Base-by-base conservation (phyloP, 345 rosid genomes). In the Arabidopsis suecica region DNA sequence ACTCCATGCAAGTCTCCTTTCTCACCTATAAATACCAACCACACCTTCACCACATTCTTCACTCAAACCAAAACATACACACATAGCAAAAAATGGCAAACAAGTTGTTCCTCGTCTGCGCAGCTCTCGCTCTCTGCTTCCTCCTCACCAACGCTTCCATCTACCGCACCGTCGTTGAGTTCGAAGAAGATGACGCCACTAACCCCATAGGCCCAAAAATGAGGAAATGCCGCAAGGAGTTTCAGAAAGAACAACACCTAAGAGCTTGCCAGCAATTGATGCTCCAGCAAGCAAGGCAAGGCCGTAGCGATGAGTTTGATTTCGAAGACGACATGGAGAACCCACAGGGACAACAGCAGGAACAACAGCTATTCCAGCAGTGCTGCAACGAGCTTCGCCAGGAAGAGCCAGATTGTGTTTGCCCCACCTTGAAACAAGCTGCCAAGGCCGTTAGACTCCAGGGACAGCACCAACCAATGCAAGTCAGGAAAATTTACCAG, bases 121-220 rank as follows among this genome's bases (percentile, higher is more conserved):
- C 68, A 12, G 25, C 75, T 23, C 65, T 71, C 34, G 47, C 75
- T 30, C 54, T 71, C 16, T 71, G 14, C 33, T 38, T 71, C 75
- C 75, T 71, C 59, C 56, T 71, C 14, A 9, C 75, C 14, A 71
- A 71, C 58, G 75, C 75, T 20, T 71, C 75, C 48, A 71, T 60
- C 61, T 61, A 71, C 68, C 68, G 75, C 16, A 61, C 68, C 1
- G 12, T 60, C 14, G 68, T 71, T 4, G 75, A 71, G 68, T 47
- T 71, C 38, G 75, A 71, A 0, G 68, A 71, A 36, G 68, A 47
- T 9, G 74, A 71, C 10, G n/a, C 1, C 11, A 18, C 3, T 61
- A 68, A 55, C 60, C 60, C 60, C 5, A 30, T 28, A 4, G 59
- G 47, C 54, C 65, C 56, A 47, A 9, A 2, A 48, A 32, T 28